Evolutionary conservation across 2,329 filamentous ascomycete species (phyloP).

Genomic region (Hymenoscyphus infarciens): DNA sequence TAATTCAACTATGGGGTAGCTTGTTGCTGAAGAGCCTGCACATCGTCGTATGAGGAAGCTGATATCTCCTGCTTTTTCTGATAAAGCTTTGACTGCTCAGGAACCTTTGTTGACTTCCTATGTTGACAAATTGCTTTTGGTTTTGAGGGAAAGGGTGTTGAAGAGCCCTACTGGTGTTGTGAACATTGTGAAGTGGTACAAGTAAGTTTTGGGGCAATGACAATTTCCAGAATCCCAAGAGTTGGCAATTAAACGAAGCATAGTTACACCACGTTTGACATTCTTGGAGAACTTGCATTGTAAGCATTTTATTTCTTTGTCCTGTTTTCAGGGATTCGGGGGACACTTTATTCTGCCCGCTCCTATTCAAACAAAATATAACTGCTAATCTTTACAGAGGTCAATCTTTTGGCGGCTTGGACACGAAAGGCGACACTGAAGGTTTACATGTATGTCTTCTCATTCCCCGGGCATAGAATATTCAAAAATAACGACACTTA

Average conservation of each 20-base stretch:
- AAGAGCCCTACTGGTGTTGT: neutral
- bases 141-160: constrained; percentile 28
- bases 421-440: constrained; percentile 9
- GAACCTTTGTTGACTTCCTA: constrained; percentile 24
- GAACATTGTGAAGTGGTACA: constrained; percentile 6
- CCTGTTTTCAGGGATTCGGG: neutral
- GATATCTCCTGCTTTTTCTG: constrained; percentile 34
- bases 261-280: constrained; percentile 36
- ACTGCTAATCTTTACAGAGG: constrained; percentile 15
- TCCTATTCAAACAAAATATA: neutral
- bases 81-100: constrained; percentile 34
- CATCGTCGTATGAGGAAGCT: constrained; percentile 33
- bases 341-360: neutral
- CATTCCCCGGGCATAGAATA: neutral
- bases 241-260: neutral
- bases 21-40: constrained; percentile 9
- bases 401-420: constrained; percentile 32
- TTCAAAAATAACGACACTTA: neutral
- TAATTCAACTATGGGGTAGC: neutral
- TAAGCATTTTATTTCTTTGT: neutral
- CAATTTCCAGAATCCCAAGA: too few relatives aligned
- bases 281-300: constrained; percentile 37
- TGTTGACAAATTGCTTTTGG: constrained; percentile 10
- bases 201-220: neutral
- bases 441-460: neutral